Base-by-base conservation (phyloP, 2,329 filamentous ascomycete species). In the Cordyceps tenuipes region DNA sequence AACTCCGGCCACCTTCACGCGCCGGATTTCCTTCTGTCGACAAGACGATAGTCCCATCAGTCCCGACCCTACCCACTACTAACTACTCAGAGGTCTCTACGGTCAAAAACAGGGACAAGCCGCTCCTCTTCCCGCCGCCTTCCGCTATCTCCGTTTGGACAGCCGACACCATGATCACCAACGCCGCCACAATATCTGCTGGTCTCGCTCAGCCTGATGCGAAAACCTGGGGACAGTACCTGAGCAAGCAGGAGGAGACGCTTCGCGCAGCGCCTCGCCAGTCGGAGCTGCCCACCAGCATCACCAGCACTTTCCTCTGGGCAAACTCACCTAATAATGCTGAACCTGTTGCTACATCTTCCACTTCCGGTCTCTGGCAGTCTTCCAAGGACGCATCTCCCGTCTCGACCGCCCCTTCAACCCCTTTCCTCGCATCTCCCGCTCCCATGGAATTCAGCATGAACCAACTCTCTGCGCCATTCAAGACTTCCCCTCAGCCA, bases 121-220 rank as follows among this genome's bases (percentile, higher is more conserved):
- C 23, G 4, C 50, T 60, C 6, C 23, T 50, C 21, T n/a, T 50
- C 41, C 34, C 49, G 6, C 57, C 57, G 7, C 29, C 15, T 12
- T 9, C 26, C 19, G n/a, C 47, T 31, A 19, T 3, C 39, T 47
- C 53, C 13, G 29, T 64, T 31, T 65, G 61, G 62, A 26, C 59
- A 51, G 13, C 10, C 46, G 50, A 62, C n/a, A 41, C 34, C 9
- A 36, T 53, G 26, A 31, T 41, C 36, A 34, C 34, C 13, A 44
- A 41, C 21, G 39, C 47, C 21, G 43, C 47, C 19, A n/a, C 51
- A 17, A 51, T 48, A 44, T 39, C 17, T n/a, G 52, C 63, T 10
- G 70, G 71, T 12, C 64, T 75, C 8, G 68, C 72, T 2, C 72
- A 77, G 61, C 73, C 73, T 4, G 70, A 72, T 41, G 65, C 68